Percentiles rank a stretch among this genome's conserved stretches.
Conservation (phyloP, 2,329 filamentous ascomycete genomes). For the Tolypocladium nubicola region DNA sequence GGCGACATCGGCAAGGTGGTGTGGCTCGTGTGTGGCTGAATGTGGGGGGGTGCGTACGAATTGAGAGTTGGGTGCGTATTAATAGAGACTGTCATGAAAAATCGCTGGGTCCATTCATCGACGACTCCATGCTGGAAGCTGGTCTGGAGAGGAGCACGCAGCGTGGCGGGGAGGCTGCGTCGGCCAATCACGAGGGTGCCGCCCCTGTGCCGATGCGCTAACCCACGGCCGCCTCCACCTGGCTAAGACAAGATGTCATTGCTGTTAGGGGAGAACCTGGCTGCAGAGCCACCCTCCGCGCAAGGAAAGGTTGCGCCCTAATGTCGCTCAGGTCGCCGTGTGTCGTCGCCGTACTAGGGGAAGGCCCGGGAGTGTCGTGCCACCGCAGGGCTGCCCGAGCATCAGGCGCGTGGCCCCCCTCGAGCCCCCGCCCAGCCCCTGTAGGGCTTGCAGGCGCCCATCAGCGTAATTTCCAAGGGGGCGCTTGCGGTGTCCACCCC, state of each 20-base stretch:
- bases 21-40: too few species aligned
- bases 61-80: too few species aligned
- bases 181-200: not conserved
- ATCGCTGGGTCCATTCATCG: not conserved
- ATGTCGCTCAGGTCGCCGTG: not conserved
- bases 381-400: not conserved
- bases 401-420: not conserved
- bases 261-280: not conserved
- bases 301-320: not conserved
- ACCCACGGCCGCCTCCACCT: not conserved
- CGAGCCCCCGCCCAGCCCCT: not conserved
- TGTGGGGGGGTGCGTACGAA: too few species aligned
- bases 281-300: fast-evolving
- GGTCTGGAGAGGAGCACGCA: not conserved
- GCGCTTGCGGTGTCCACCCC: not conserved
- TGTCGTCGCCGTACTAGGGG: not conserved
- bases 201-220: slow-evolving; percentile 1
- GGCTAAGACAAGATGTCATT: not conserved
- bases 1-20: too few species aligned
- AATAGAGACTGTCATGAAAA: too few species aligned
- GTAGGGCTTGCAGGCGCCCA: not conserved
- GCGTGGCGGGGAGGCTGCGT: not conserved
- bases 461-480: not conserved
- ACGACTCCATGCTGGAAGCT: not conserved
- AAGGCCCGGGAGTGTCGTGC: not conserved